phyloP scores from a whole-genome alignment of 306 rosid species.

The Casuarina glauca region DNA sequence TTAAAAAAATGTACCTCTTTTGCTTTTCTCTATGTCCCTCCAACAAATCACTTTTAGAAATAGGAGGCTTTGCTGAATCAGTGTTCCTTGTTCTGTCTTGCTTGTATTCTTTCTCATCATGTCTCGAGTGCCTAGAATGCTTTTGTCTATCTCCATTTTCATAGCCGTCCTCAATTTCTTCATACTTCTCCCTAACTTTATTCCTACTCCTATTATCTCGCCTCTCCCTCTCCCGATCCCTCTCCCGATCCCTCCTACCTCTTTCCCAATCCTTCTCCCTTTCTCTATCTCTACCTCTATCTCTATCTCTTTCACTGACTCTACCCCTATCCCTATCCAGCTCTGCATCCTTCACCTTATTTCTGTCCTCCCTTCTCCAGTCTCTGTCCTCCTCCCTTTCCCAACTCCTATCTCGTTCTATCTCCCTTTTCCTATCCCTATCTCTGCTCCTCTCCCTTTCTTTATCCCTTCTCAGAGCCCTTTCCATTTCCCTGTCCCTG shows the following conservation, averaged over 20 bases:
- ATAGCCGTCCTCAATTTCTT: slow-evolving; percentile 40
- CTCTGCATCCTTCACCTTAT: slow-evolving; percentile 52
- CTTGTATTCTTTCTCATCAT: slow-evolving; percentile 46
- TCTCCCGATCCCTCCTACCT: slow-evolving; percentile 1
- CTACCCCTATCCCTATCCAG: slow-evolving; percentile 39
- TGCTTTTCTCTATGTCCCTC: slow-evolving; percentile 34
- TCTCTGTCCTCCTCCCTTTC: slow-evolving; percentile 50
- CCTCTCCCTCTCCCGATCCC: slow-evolving; percentile 43
- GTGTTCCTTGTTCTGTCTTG: slow-evolving; percentile 37
- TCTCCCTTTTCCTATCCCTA: slow-evolving; percentile 56
- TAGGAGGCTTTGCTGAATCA: slow-evolving; percentile 32
- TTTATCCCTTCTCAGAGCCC: slow-evolving; percentile 38
- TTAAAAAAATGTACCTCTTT: slow-evolving; percentile 41
- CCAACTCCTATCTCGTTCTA: slow-evolving; percentile 52
- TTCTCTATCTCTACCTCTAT: slow-evolving; percentile 34
- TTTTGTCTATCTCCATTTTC: slow-evolving; percentile 46
- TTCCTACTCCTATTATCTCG: slow-evolving; percentile 48
- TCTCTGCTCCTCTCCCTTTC: slow-evolving; percentile 56
- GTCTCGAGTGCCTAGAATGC: slow-evolving; percentile 49
- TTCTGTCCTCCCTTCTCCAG: slow-evolving; percentile 52
- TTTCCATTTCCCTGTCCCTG: slow-evolving; percentile 43
- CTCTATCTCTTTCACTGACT: slow-evolving; percentile 29
- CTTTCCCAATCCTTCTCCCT: slow-evolving; percentile 48
- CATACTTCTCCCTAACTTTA: slow-evolving; percentile 51
- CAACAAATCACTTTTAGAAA: slow-evolving; percentile 30